A percentile compares a stretch with the other conserved stretches of the same genome.
phyloP scores from a whole-genome alignment of 306 rosid genomes.

The Rosa chinensis region DNA sequence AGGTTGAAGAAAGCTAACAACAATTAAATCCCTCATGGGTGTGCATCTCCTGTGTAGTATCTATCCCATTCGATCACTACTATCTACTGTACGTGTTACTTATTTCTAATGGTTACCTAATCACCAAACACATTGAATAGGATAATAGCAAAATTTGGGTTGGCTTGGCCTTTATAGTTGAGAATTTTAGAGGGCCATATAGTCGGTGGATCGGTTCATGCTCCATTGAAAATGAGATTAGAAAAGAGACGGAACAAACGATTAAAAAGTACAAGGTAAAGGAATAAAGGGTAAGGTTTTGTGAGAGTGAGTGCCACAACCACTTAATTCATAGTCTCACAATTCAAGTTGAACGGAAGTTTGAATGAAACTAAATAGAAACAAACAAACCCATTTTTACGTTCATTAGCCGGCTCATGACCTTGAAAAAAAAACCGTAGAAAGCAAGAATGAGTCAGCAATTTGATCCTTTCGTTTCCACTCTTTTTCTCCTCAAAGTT shows the following conservation, averaged over 20 bases:
- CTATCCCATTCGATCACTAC: neutral
- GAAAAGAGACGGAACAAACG: constrained; percentile 3
- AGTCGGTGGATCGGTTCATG: constrained; percentile 64
- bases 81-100: constrained; percentile 25
- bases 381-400: constrained; percentile 18
- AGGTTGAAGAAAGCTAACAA: neutral
- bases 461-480: constrained; percentile 39
- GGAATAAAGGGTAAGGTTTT: constrained; percentile 21
- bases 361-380: constrained; percentile 13
- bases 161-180: constrained; percentile 37
- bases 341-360: constrained; percentile 36
- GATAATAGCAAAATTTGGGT: constrained; percentile 20
- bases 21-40: neutral
- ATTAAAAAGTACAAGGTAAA: constrained; percentile 12
- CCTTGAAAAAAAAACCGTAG: constrained; percentile 33
- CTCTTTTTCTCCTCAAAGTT: constrained; percentile 30
- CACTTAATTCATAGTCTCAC: constrained; percentile 31
- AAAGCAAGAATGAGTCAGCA: constrained; percentile 45
- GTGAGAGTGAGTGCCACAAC: constrained; percentile 52
- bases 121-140: constrained; percentile 24
- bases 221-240: constrained; percentile 30
- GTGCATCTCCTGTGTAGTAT: neutral
- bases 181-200: constrained; percentile 34
- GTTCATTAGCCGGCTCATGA: constrained; percentile 31
- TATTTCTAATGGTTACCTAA: constrained; percentile 39